Base-by-base conservation (phyloP, 2,329 filamentous ascomycete species). In the Fusarium citri region DNA sequence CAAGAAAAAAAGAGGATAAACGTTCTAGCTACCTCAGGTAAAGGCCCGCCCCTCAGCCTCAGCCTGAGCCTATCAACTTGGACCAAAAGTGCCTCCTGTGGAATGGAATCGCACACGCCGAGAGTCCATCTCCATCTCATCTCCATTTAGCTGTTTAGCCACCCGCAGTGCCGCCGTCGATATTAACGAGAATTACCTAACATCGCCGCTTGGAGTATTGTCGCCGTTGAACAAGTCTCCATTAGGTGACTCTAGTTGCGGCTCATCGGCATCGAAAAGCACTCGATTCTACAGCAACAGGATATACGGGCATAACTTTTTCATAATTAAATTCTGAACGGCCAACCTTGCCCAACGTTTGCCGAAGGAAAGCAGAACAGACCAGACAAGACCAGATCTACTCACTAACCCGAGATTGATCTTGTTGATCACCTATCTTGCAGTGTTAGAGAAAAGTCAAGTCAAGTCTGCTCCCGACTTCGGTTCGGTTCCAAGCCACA, bases 41-140 rank as follows among this genome's bases (percentile, higher is more conserved):
- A 51, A 66, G 68, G 59, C 49, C 46, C 58, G 59, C 53, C 56
- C 55, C 31, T 64, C 59, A 54, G 59, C 48, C 40, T 64, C 47
- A 34, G 42, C 47, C 49, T 54, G 42, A 53, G 46, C 55, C 66
- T 58, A 64, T 59, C 58, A 65, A 61, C 63, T 59, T 51, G 49
- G n/a, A 16, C 34, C 18, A 43, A 54, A 37, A 65, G 53, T 23
- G 37, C 54, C 59, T 49, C 16, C 43, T 51, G 42, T 69, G 69
- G 72, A 73, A 72, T 74, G 67, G 62, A 49, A 64, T 74, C 69
- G 72, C 69, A 59, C 56, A 66, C 61, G 26, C 61, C 67, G 55
- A 69, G 54, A 43, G 46, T 30, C 56, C 56, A 37, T 37, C 34
- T 37, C 34, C 34, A 37, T 37, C 34, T 9, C 34, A 37, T 37